Conservation (phyloP, 257 asterid genomes). For the Petrea volubilis region DNA sequence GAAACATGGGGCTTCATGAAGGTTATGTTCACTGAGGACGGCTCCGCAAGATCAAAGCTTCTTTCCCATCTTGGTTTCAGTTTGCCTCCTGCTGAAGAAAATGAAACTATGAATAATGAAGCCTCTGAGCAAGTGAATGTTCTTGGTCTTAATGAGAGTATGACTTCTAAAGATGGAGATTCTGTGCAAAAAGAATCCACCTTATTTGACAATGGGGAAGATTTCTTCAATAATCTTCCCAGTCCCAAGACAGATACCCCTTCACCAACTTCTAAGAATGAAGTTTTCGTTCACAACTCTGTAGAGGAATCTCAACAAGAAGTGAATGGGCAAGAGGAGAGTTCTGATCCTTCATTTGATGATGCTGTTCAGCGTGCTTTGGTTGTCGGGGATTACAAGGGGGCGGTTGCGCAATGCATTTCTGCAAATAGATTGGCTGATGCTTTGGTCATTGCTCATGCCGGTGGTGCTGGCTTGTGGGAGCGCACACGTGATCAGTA, state of each 20-base stretch:
- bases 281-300: constrained; percentile 34
- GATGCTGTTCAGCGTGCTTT: constrained; percentile 67
- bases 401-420: constrained; percentile 63
- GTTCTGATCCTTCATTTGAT: constrained; percentile 54
- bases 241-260: constrained; percentile 72
- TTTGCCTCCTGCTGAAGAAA: constrained; percentile 48
- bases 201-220: constrained; percentile 58
- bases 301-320: constrained; percentile 48
- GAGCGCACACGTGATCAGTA: constrained; percentile 57
- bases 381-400: constrained; percentile 67
- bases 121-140: constrained; percentile 50
- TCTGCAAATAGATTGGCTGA: constrained; percentile 61
- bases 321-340: constrained; percentile 36
- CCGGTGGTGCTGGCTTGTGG: constrained; percentile 61
- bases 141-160: constrained; percentile 41
- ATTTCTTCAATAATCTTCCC: constrained; percentile 67
- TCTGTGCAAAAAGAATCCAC: constrained; percentile 34
- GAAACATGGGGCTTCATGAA: constrained; percentile 70
- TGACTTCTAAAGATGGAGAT: constrained; percentile 31
- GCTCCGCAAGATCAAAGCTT: constrained; percentile 61
- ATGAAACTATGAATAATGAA: constrained; percentile 25
- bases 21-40: constrained; percentile 68
- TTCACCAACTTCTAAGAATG: constrained; percentile 40
- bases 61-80: constrained; percentile 68
- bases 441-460: constrained; percentile 74